These are phyloP conservation scores for Biscogniauxia mediterranea DNA, from an alignment of 2,329 filamentous ascomycete species.

Conservation along the genomic window DNA sequence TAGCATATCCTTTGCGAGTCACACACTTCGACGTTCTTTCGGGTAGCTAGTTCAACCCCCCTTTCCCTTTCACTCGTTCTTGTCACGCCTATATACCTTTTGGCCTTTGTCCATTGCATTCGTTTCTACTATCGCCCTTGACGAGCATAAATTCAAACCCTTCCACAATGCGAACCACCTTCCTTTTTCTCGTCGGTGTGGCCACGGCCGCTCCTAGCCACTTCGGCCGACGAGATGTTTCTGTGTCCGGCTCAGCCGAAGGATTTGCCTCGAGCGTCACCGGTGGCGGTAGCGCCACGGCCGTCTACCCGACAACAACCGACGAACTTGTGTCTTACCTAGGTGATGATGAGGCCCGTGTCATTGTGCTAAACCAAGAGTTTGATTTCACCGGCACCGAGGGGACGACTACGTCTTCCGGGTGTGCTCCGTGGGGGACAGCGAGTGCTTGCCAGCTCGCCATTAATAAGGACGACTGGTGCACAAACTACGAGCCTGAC, in stretches of 20 bases:
- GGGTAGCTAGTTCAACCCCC: background rate
- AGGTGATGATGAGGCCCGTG: slow-evolving; percentile 48
- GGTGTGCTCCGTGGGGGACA: slow-evolving; percentile 59
- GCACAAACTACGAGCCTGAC: slow-evolving; percentile 55
- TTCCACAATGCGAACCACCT: background rate
- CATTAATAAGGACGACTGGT: slow-evolving; percentile 60
- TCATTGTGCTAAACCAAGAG: slow-evolving; percentile 56
- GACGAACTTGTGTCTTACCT: slow-evolving; percentile 59
- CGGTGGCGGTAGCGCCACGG: slow-evolving; percentile 53
- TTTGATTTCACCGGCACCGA: slow-evolving; percentile 55
- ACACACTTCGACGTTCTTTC: background rate
- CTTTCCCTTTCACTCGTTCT: background rate
- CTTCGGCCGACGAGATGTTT: slow-evolving; percentile 16
- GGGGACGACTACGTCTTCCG: slow-evolving; percentile 48
- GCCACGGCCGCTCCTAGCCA: slow-evolving; percentile 1
- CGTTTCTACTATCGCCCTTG: background rate
- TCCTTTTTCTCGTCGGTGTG: background rate
- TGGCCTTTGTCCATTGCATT: background rate
- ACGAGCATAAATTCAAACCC: background rate
- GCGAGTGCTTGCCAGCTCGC: slow-evolving; percentile 53
- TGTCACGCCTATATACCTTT: background rate
- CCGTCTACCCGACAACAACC: slow-evolving; percentile 51
- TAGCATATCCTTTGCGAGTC: background rate
- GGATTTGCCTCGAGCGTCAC: slow-evolving; percentile 51
- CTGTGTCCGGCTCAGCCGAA: slow-evolving; percentile 38